Evolutionary conservation across 2,329 filamentous ascomycete genomes (phyloP).

Genomic region (Sclerotinia trifoliorum): DNA sequence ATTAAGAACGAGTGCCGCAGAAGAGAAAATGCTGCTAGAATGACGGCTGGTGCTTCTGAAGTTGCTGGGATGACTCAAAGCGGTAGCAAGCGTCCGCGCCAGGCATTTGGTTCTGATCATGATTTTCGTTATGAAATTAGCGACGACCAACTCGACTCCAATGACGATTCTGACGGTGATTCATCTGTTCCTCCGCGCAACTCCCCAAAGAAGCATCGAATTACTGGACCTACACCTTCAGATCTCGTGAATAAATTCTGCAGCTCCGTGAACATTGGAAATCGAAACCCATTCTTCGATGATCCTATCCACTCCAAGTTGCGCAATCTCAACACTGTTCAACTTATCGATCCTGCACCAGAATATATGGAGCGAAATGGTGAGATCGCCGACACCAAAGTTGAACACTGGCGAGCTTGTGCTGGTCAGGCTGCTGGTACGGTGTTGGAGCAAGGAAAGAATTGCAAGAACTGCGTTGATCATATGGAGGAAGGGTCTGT

Average conservation of each 20-base stretch:
- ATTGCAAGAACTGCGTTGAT: neutral
- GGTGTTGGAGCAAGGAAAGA: neutral
- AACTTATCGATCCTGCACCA: neutral
- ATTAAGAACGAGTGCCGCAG: neutral
- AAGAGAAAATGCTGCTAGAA: neutral
- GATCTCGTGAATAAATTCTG: conserved; percentile 10
- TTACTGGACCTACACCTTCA: neutral
- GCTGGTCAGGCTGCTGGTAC: conserved; percentile 9
- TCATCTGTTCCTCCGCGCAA: neutral
- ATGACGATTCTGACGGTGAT: neutral
- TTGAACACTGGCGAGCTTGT: conserved; percentile 16
- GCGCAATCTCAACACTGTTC: neutral
- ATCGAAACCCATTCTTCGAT: conserved; percentile 5
- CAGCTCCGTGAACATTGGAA: neutral
- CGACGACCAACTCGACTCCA: neutral
- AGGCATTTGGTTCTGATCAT: neutral
- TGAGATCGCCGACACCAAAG: neutral
- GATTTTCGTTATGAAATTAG: neutral
- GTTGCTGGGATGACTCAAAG: neutral
- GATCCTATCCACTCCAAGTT: neutral
- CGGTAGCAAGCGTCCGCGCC: neutral
- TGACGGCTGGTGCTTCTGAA: neutral
- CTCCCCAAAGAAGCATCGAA: conserved; percentile 10
- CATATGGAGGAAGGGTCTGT: neutral
- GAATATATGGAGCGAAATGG: neutral